Conservation (phyloP, 192 early-diverging fungal species). For the Linnemannia exigua region DNA sequence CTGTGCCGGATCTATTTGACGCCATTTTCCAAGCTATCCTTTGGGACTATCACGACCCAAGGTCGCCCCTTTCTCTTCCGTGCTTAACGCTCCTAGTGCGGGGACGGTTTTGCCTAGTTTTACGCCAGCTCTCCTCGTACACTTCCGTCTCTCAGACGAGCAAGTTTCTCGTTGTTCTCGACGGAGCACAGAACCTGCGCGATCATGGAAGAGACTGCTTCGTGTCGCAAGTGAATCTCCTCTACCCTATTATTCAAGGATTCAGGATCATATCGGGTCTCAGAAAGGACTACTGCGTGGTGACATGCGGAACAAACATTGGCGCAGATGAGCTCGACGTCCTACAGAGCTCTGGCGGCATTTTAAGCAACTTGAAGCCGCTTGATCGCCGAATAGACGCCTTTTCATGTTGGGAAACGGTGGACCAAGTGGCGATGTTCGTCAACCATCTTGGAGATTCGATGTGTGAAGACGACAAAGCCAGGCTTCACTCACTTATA, state of each 20-base stretch:
- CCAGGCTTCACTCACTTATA: no score
- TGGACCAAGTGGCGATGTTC: no score
- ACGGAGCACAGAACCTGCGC: constrained; percentile 43
- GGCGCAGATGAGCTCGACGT: constrained; percentile 37
- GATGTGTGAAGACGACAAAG: no score
- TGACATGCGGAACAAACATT: constrained; percentile 46
- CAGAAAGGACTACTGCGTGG: constrained; percentile 31
- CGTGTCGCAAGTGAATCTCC: constrained; percentile 38
- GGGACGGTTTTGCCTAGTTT: not conserved
- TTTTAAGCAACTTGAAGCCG: no score
- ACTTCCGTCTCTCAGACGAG: not conserved
- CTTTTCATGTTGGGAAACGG: no score
- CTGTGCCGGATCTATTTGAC: constrained; percentile 48
- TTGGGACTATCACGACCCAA: not conserved
- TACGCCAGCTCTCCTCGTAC: not conserved
- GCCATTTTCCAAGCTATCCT: constrained; percentile 34
- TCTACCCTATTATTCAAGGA: constrained; percentile 42
- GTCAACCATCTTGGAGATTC: no score
- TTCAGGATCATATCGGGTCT: constrained; percentile 35
- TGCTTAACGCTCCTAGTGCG: not conserved
- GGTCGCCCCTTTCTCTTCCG: not conserved
- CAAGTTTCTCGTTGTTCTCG: constrained; percentile 46
- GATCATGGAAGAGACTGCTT: constrained; percentile 41
- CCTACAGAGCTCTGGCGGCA: no score
- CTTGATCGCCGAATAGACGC: no score